phyloP scores from a whole-genome alignment of 768 basidiomycete genomes.

The Calvatia gigantea region DNA sequence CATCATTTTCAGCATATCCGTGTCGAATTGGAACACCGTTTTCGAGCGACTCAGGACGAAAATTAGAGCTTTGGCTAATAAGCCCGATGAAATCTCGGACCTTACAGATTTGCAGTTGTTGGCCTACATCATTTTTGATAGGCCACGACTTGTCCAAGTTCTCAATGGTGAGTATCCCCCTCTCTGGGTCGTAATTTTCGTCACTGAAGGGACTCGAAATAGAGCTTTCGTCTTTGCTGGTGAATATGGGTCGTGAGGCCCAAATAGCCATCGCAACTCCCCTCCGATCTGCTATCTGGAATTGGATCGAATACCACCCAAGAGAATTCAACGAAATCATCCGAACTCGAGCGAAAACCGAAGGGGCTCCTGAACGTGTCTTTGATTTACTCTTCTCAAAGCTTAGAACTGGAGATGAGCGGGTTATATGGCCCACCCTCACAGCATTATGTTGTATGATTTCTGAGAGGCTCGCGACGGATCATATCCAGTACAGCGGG shows the following conservation, averaged over 20 bases:
- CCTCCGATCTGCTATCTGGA: slow-evolving; percentile 81
- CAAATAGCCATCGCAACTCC: slow-evolving; percentile 70
- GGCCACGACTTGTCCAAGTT: slow-evolving; percentile 61
- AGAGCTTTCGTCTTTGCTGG: slow-evolving; percentile 80
- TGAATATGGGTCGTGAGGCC: slow-evolving; percentile 75
- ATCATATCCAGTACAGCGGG: slow-evolving; percentile 20
- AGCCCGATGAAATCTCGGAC: slow-evolving; percentile 47
- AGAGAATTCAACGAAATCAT: slow-evolving; percentile 75
- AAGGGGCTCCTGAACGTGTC: slow-evolving; percentile 81
- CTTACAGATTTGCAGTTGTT: slow-evolving; percentile 74
- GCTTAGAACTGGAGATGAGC: slow-evolving; percentile 43
- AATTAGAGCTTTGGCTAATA: slow-evolving; percentile 59
- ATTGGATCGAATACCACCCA: slow-evolving; percentile 81
- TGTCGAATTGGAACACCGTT: slow-evolving; percentile 83
- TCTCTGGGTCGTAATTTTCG: no score
- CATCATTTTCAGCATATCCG: slow-evolving; percentile 83
- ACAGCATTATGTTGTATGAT: slow-evolving; percentile 71
- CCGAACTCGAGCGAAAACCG: slow-evolving; percentile 57
- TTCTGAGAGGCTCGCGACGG: slow-evolving; percentile 64
- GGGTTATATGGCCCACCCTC: slow-evolving; percentile 75
- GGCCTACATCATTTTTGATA: slow-evolving; percentile 73
- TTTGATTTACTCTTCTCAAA: slow-evolving; percentile 74
- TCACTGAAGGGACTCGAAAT: no score
- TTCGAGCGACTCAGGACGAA: slow-evolving; percentile 65
- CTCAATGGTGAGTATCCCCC: slow-evolving; percentile 51